Evolutionary conservation across 345 rosid genomes (phyloP).

Genomic region (Populus nigra): DNA sequence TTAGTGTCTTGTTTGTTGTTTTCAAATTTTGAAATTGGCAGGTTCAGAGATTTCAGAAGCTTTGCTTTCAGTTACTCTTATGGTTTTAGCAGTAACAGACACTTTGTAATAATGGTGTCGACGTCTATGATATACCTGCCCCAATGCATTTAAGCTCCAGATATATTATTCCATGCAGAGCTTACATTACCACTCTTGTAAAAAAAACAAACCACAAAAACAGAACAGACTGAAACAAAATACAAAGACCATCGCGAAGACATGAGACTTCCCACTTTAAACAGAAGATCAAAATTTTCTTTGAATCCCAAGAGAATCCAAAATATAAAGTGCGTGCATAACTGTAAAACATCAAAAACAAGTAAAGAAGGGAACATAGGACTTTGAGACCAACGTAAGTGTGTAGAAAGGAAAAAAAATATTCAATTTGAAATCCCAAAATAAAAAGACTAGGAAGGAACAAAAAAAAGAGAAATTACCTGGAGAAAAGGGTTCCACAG

Average conservation of each 20-base stretch:
- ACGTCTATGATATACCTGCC: slow-evolving; percentile 38
- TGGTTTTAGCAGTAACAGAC: slow-evolving; percentile 23
- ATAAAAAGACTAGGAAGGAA: not conserved
- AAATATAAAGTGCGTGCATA: slow-evolving; percentile 1
- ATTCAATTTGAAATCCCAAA: not conserved
- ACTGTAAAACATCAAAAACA: slow-evolving; percentile 8
- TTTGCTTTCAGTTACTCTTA: slow-evolving; percentile 33
- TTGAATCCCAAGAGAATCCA: slow-evolving; percentile 11
- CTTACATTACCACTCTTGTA: slow-evolving; percentile 15
- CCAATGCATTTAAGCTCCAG: slow-evolving; percentile 38
- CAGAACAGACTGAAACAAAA: slow-evolving; percentile 13
- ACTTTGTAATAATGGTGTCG: slow-evolving; percentile 38
- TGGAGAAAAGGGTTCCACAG: slow-evolving; percentile 91
- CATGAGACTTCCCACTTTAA: slow-evolving; percentile 19
- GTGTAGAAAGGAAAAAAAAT: slow-evolving; percentile 12
- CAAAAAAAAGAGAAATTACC: slow-evolving; percentile 36
- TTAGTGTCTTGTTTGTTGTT: slow-evolving; percentile 9
- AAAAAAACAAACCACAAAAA: slow-evolving; percentile 15
- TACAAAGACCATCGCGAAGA: slow-evolving; percentile 24
- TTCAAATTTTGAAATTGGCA: slow-evolving; percentile 25
- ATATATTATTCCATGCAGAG: slow-evolving; percentile 45
- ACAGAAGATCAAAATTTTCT: slow-evolving; percentile 22
- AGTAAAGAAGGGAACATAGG: slow-evolving; percentile 13
- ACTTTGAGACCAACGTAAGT: slow-evolving; percentile 18
- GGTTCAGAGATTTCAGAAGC: slow-evolving; percentile 26